phyloP scores from a whole-genome alignment of 2,329 filamentous ascomycete species.

The Alternaria triticimaculans region DNA sequence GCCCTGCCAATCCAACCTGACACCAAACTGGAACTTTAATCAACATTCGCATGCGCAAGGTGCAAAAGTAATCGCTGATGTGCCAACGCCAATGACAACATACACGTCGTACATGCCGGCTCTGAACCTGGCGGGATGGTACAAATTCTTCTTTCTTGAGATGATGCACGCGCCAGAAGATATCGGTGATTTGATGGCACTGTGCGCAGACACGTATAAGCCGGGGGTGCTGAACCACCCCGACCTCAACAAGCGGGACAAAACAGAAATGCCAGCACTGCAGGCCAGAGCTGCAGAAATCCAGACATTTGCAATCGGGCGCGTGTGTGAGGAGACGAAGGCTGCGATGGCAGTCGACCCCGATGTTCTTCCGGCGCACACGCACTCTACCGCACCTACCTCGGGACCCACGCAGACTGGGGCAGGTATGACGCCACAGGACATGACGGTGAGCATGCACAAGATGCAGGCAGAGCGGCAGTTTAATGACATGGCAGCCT shows the following conservation, averaged over 20 bases:
- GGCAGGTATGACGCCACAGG: slow-evolving; percentile 5
- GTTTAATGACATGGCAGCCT: slow-evolving; percentile 21
- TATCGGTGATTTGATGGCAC: slow-evolving; percentile 35
- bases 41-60: slow-evolving; percentile 32
- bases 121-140: slow-evolving; percentile 46
- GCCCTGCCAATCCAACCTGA: slow-evolving; percentile 33
- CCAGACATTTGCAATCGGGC: slow-evolving; percentile 30
- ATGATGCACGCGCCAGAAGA: slow-evolving; percentile 35
- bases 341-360: slow-evolving; percentile 30
- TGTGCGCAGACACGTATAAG: slow-evolving; percentile 43
- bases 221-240: slow-evolving; percentile 41
- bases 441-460: slow-evolving; percentile 25
- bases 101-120: slow-evolving; percentile 43
- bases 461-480: slow-evolving; percentile 27
- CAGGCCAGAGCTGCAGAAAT: slow-evolving; percentile 33
- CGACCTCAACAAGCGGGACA: slow-evolving; percentile 40
- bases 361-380: slow-evolving; percentile 7
- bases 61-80: slow-evolving; percentile 24
- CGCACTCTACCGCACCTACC: background rate
- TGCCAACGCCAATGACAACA: slow-evolving; percentile 6
- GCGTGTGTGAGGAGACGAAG: slow-evolving; percentile 39
- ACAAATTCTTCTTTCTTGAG: slow-evolving; percentile 46
- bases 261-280: slow-evolving; percentile 27
- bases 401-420: background rate
- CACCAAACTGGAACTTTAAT: slow-evolving; percentile 41